phyloP scores from a whole-genome alignment of 2,329 filamentous ascomycete genomes.

The Cladosporium sp. region DNA sequence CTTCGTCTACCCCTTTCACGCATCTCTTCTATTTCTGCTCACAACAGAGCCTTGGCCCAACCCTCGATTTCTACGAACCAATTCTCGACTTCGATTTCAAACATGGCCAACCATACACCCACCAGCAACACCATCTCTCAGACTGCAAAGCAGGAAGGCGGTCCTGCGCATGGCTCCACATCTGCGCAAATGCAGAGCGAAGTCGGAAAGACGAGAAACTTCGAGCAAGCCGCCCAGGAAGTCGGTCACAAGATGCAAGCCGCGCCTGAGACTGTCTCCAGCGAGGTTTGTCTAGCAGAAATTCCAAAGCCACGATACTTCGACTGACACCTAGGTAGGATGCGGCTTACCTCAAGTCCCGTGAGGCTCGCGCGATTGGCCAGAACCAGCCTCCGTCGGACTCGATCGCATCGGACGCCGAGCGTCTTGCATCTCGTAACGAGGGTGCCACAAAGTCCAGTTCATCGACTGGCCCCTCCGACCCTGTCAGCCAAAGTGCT shows the following conservation, averaged over 20 bases:
- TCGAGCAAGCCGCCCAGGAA: slow-evolving; percentile 25
- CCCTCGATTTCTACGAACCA: neutral
- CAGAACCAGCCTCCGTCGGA: slow-evolving; percentile 23
- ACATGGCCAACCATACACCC: slow-evolving; percentile 9
- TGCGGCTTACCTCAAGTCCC: slow-evolving; percentile 36
- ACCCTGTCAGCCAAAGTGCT: slow-evolving; percentile 26
- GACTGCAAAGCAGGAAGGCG: slow-evolving; percentile 29
- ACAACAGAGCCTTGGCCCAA: neutral
- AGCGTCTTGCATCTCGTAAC: slow-evolving; percentile 34
- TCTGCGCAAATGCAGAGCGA: slow-evolving; percentile 31
- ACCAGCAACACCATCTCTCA: slow-evolving; percentile 26
- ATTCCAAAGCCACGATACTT: neutral
- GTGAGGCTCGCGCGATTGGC: slow-evolving; percentile 32
- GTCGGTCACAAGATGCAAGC: slow-evolving; percentile 25
- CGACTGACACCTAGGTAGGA: slow-evolving; percentile 21
- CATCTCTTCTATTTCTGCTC: neutral
- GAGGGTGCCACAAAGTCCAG: slow-evolving; percentile 16
- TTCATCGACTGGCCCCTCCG: slow-evolving; percentile 11
- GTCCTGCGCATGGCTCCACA: slow-evolving; percentile 26
- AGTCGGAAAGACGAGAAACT: slow-evolving; percentile 23
- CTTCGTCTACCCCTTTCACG: neutral
- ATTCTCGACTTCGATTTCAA: neutral
- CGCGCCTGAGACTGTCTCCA: slow-evolving; percentile 30
- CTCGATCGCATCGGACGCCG: slow-evolving; percentile 33
- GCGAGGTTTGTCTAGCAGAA: slow-evolving; percentile 15